Percentiles rank a stretch among this genome's conserved stretches.
Conservation (phyloP, 2,329 filamentous ascomycete species). For the Massarina eburnea region DNA sequence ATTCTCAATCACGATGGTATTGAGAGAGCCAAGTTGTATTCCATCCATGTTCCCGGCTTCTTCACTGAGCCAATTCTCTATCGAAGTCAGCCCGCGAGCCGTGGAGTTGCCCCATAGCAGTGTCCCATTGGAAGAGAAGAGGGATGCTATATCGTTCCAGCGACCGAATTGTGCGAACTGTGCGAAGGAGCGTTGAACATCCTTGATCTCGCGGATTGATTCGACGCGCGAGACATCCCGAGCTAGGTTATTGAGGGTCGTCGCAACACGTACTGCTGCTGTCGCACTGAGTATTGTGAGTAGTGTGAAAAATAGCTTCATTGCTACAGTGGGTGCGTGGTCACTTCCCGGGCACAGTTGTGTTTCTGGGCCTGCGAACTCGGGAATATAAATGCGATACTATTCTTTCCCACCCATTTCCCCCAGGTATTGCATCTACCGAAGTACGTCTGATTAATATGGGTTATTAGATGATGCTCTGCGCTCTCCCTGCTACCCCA, state of each 20-base stretch:
- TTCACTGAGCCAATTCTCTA: constrained; percentile 17
- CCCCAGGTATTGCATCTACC: no score
- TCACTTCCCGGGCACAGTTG: no score
- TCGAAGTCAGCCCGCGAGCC: constrained; percentile 9
- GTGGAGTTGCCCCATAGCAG: constrained; percentile 23
- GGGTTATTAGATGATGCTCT: no score
- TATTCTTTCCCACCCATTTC: no score
- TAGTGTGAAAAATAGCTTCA: no score
- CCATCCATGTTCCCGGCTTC: constrained; percentile 23
- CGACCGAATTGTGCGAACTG: constrained; percentile 22
- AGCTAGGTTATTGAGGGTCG: constrained; percentile 14
- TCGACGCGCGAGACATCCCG: constrained; percentile 20
- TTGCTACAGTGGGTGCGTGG: no score
- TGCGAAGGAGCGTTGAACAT: constrained; percentile 20
- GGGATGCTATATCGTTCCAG: constrained; percentile 11
- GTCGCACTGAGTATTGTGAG: not conserved
- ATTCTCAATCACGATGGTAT: constrained; percentile 23
- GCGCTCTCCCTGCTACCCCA: no score
- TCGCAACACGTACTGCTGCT: not conserved
- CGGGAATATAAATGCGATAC: no score
- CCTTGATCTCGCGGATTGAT: constrained; percentile 27
- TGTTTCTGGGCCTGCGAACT: no score
- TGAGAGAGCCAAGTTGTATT: constrained; percentile 15
- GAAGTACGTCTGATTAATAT: no score
- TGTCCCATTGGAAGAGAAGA: constrained; percentile 20